Percentiles rank a stretch among this genome's conserved stretches.
Evolutionary conservation across 75 land plant genomes (phyloP).

Genomic region (Pinus taeda): DNA sequence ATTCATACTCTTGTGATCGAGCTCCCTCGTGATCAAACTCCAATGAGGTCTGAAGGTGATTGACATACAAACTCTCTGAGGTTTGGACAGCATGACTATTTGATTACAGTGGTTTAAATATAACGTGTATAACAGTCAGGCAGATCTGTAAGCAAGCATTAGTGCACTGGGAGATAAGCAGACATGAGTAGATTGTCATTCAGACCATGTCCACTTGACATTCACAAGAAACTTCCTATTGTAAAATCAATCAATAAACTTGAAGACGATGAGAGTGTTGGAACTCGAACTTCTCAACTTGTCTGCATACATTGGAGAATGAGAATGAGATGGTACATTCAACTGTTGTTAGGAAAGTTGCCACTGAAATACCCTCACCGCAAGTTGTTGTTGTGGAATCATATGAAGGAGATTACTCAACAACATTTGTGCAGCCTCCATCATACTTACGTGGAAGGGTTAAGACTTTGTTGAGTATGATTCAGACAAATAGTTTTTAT

Average conservation of each 20-base stretch:
- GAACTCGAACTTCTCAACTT: too few species aligned
- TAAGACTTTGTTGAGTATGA: constrained; percentile 96
- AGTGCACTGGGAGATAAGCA: constrained; percentile 17
- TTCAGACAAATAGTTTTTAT: constrained; percentile 36
- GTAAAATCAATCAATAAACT: constrained; percentile 88
- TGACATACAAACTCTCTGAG: too few species aligned
- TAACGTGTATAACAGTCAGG: neutral
- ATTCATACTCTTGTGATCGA: too few species aligned
- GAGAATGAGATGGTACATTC: too few species aligned
- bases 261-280: constrained; percentile 72
- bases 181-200: constrained; percentile 94
- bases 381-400: constrained; percentile 79
- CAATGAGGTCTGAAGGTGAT: too few species aligned
- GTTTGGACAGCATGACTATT: too few species aligned
- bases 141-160: neutral
- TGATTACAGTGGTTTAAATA: neutral
- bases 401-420: constrained; percentile 85
- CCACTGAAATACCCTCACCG: constrained; percentile 53
- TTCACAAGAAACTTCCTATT: constrained; percentile 94
- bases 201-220: constrained; percentile 96
- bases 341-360: too few species aligned
- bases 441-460: too few species aligned
- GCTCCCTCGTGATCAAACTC: too few species aligned
- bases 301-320: too few species aligned
- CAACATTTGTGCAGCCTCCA: constrained; percentile 79